Evolutionary conservation across 2,329 filamentous ascomycete species (phyloP).

Genomic region (Magnaporthiopsis rhizophila): DNA sequence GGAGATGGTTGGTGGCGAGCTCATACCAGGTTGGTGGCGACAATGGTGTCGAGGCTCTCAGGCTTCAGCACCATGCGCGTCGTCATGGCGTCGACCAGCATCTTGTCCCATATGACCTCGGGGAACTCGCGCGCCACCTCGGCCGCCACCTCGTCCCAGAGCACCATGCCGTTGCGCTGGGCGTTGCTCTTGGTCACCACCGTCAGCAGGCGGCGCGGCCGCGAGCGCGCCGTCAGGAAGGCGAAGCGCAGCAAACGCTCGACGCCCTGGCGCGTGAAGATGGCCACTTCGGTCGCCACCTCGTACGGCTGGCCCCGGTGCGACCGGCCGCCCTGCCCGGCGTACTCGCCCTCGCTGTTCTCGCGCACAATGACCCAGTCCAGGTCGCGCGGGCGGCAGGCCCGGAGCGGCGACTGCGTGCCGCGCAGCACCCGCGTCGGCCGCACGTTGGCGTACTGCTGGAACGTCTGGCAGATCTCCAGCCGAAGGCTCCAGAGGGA

Average conservation of each 20-base stretch:
- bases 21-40: conserved; percentile 49
- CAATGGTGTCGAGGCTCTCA: conserved; percentile 50
- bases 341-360: conserved; percentile 59
- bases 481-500: conserved; percentile 58
- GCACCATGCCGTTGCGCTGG: conserved; percentile 58
- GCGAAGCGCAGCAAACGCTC: conserved; percentile 56
- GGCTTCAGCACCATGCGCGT: conserved; percentile 50
- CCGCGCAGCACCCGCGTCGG: conserved; percentile 52
- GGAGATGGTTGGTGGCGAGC: no score
- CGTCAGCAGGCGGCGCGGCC: conserved; percentile 51
- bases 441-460: conserved; percentile 60
- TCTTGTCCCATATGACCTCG: conserved; percentile 53
- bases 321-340: conserved; percentile 53
- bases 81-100: conserved; percentile 49
- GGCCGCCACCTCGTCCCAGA: conserved; percentile 55
- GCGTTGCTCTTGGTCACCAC: conserved; percentile 61
- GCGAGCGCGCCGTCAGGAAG: conserved; percentile 43
- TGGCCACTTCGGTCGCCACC: conserved; percentile 51
- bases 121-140: conserved; percentile 49
- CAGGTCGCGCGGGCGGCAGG: conserved; percentile 41
- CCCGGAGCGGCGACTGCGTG: conserved; percentile 44
- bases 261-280: conserved; percentile 53
- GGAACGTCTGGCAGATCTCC: conserved; percentile 54
- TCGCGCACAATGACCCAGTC: conserved; percentile 62
- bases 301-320: conserved; percentile 51